Conservation (phyloP, 257 asterid genomes). For the Cordia subcordata region DNA sequence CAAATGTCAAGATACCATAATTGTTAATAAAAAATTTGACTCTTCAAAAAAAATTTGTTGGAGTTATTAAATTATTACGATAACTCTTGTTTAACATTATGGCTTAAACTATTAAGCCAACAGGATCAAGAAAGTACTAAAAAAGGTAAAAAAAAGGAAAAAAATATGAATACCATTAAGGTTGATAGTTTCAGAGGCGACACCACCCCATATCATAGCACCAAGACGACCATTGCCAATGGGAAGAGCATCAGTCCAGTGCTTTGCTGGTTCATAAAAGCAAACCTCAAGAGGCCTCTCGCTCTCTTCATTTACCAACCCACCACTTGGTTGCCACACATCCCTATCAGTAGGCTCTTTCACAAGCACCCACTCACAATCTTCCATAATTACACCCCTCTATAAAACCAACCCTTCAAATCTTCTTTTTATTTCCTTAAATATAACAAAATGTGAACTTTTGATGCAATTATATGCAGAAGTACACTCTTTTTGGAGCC, state of each 20-base stretch:
- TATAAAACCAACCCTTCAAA: too few species aligned
- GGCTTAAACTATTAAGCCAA: too few species aligned
- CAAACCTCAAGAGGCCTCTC: slow-evolving; percentile 47
- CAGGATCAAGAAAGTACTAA: too few species aligned
- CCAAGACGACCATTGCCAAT: slow-evolving; percentile 84
- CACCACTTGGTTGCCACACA: slow-evolving; percentile 46
- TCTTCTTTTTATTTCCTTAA: neutral
- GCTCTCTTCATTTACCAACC: slow-evolving; percentile 17
- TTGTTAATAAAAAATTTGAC: too few species aligned
- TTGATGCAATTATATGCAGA: too few species aligned
- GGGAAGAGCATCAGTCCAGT: slow-evolving; percentile 91
- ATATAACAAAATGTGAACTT: neutral
- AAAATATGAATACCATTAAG: slow-evolving; percentile 50
- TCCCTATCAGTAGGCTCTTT: slow-evolving; percentile 36
- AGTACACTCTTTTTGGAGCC: neutral
- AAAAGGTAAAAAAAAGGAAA: too few species aligned
- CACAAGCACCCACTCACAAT: slow-evolving; percentile 20
- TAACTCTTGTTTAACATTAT: too few species aligned
- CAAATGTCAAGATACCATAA: too few species aligned
- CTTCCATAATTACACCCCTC: slow-evolving; percentile 17
- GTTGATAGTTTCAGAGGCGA: slow-evolving; percentile 53
- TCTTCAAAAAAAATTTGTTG: too few species aligned
- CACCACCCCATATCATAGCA: slow-evolving; percentile 83
- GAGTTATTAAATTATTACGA: too few species aligned
- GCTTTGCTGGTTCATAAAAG: slow-evolving; percentile 46